These are phyloP conservation scores for Cercis canadensis DNA, from an alignment of 306 rosid species.

Conservation along the genomic window DNA sequence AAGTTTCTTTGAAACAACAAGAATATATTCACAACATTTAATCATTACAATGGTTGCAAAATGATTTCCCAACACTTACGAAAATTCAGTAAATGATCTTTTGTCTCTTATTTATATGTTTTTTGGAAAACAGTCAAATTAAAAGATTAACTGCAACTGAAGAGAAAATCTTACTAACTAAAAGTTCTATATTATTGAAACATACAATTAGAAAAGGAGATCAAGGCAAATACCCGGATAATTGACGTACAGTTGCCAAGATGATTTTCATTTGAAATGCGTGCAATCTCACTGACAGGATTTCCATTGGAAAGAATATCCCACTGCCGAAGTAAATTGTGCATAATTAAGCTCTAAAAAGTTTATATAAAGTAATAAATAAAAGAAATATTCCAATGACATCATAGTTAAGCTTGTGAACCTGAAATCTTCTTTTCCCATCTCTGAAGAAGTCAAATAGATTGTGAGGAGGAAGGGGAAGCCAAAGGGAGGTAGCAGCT, in stretches of 20 bases:
- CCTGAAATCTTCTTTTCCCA: conserved; percentile 56
- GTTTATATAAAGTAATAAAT: neutral
- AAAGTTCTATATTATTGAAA: no score
- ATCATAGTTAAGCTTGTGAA: conserved; percentile 7
- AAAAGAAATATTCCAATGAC: no score
- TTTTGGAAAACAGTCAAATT: no score
- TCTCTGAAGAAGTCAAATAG: conserved; percentile 58
- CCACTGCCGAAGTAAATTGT: conserved; percentile 54
- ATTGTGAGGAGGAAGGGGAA: conserved; percentile 46
- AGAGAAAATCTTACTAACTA: no score
- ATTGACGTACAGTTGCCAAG: conserved; percentile 59
- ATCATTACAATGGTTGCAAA: no score
- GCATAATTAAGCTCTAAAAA: neutral
- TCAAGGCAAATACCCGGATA: conserved; percentile 60
- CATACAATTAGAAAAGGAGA: no score
- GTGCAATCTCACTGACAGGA: conserved; percentile 49
- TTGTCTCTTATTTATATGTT: no score
- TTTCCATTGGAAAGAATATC: conserved; percentile 57
- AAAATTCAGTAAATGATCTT: no score
- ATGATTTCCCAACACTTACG: no score
- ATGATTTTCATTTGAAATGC: conserved; percentile 55
- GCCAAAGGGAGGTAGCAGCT: conserved; percentile 68
- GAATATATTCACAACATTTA: no score
- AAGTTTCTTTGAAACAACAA: no score
- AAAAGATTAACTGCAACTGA: no score